These are phyloP conservation scores for Tetrahymena borealis DNA, from an alignment of 73 alveolate species.

Conservation along the genomic window DNA sequence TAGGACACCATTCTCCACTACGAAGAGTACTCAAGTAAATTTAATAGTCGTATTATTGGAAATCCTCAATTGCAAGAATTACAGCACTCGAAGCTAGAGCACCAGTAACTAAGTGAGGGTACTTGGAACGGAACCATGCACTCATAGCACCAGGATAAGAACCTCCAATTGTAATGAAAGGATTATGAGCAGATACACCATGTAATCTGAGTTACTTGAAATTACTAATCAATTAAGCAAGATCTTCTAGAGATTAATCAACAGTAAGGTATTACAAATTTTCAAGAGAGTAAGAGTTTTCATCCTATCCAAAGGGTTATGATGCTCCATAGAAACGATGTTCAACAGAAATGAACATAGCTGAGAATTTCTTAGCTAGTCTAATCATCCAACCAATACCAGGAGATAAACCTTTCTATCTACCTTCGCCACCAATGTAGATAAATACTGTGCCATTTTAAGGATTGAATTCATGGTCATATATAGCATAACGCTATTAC, in stretches of 20 bases:
- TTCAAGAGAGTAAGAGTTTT: conserved; percentile 32
- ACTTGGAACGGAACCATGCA: conserved; percentile 59
- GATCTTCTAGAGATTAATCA: conserved; percentile 57
- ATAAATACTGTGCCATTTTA: conserved; percentile 41
- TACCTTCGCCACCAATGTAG: conserved; percentile 63
- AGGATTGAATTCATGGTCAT: conserved; percentile 20
- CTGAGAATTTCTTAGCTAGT: conserved; percentile 45
- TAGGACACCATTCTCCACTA: conserved; percentile 50
- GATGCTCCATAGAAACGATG: conserved; percentile 66
- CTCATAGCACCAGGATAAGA: conserved; percentile 68
- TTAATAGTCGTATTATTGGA: conserved; percentile 46
- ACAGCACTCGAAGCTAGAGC: conserved; percentile 57
- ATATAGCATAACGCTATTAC: conserved; percentile 46
- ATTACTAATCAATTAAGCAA: conserved; percentile 39
- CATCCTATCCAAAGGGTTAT: conserved; percentile 44
- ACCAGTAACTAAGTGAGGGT: conserved; percentile 52
- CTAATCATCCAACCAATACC: conserved; percentile 2
- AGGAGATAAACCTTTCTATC: conserved; percentile 32
- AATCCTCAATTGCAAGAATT: conserved; percentile 49
- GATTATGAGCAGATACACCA: conserved; percentile 24
- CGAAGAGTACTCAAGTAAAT: conserved; percentile 14
- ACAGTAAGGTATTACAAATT: conserved; percentile 38
- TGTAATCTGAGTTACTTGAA: conserved; percentile 11
- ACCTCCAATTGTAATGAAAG: conserved; percentile 59
- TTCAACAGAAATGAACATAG: conserved; percentile 40